Evolutionary conservation across 805 yeast species (phyloP), one percentile per base, ranked within the genome.

Genomic region (Kockiozyma suomiensis): DNA sequence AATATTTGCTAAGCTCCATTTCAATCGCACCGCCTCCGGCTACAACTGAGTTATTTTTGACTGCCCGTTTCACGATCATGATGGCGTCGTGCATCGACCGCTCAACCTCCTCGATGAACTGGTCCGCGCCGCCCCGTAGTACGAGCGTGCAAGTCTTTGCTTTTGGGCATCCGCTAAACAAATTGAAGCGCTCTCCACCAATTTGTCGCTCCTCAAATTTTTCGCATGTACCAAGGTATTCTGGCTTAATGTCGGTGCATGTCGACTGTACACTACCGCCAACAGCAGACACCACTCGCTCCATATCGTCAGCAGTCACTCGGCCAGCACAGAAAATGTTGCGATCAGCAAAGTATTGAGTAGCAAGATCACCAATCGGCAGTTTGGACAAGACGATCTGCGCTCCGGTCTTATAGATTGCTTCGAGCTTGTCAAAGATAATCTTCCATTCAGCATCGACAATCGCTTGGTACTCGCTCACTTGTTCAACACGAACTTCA

Each of bases 11-110:
- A 42, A 94, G 72, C 73, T 94, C 98, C 99, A 94, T 94, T 76
- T 94, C 99, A 65, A 91, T 87, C 37, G 99, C 99, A 65, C 99
- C 99, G 66, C 99, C 99, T 64, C 99, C 99, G 13, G 97, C 98
- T 59, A 94, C 99, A 67, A 94, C 85, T 30, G 83, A 78, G 70
- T 85, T 87, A 73, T 92, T 92, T 71, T 88, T 86, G 43, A 94
- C 84, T 1, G 98, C 96, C 69, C 99, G 83, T 77, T 92, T 93
- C 48, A 93, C 98, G 73, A 94, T 92, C 99, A 93, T 93, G 52
- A 94, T 90, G 52, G 99, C 99, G 77, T 94, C 99, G 72, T 94
- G 98, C 67, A 94, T 80, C 1, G 97, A 93, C 76, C 99, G 84
- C 75, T 94, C 99, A 26, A 96, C 97, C 78, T 94, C 99, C 56